Conservation (phyloP, 106 monocot species). For the Dioscorea zingiberensis region DNA sequence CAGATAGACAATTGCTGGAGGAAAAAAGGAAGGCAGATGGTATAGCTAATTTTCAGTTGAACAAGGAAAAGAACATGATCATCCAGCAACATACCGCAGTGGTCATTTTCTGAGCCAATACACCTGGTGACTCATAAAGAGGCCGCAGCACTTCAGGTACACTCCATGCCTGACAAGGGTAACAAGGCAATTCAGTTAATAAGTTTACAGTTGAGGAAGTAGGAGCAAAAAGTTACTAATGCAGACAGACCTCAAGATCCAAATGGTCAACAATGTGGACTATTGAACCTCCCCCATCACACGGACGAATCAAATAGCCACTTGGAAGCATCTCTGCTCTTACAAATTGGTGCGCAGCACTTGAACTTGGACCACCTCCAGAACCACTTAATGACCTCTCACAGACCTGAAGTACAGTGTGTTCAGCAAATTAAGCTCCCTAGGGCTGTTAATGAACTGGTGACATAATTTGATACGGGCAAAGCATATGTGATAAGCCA, state of each 20-base stretch:
- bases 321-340: constrained; percentile 74
- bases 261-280: constrained; percentile 80
- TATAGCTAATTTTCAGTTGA: not conserved
- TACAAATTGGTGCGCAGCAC: constrained; percentile 53
- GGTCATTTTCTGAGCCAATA: constrained; percentile 76
- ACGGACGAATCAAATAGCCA: constrained; percentile 69
- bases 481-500: too few relatives aligned
- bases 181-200: not conserved
- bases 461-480: too few relatives aligned
- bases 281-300: constrained; percentile 67
- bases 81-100: constrained; percentile 43
- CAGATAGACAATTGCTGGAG: not conserved
- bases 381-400: constrained; percentile 74
- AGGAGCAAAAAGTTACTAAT: not conserved
- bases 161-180: constrained; percentile 45
- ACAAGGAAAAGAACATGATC: not conserved
- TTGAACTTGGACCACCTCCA: constrained; percentile 50
- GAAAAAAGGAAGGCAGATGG: too few relatives aligned
- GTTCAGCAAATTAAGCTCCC: too few relatives aligned
- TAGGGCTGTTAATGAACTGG: too few relatives aligned
- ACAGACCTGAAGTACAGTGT: constrained; percentile 46
- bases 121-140: constrained; percentile 64
- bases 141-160: constrained; percentile 79
- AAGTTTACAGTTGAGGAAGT: not conserved
- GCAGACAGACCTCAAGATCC: constrained; percentile 54